phyloP scores from a whole-genome alignment of 371 early-diverging fungal genomes.

The Paramicrosporidium saccamoebae region DNA sequence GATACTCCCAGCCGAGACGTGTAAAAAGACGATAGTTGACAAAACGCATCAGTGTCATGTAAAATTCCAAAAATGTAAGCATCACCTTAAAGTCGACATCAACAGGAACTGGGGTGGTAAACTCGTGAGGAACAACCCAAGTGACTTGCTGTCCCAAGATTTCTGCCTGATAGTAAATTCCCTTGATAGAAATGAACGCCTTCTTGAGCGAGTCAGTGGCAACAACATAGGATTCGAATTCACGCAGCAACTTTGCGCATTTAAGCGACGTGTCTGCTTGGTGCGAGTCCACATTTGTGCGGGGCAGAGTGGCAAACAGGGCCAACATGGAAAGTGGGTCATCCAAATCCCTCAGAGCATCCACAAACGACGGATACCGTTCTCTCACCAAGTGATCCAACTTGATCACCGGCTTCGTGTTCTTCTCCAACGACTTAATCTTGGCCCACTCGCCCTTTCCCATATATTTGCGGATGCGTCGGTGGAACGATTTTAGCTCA shows the following conservation, averaged over 20 bases:
- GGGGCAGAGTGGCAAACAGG: slow-evolving; percentile 53
- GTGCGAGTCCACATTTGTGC: slow-evolving; percentile 10
- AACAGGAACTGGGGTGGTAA: slow-evolving; percentile 45
- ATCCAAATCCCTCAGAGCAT: slow-evolving; percentile 78
- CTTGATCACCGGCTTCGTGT: slow-evolving; percentile 34
- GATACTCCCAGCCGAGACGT: slow-evolving; percentile 49
- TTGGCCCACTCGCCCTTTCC: slow-evolving; percentile 34
- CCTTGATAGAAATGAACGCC: slow-evolving; percentile 83
- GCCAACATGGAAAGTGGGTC: slow-evolving; percentile 78
- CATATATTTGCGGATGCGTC: slow-evolving; percentile 46
- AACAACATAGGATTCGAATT: slow-evolving; percentile 71
- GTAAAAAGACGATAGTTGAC: slow-evolving; percentile 69
- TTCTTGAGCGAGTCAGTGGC: slow-evolving; percentile 35
- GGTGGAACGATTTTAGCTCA: slow-evolving; percentile 48
- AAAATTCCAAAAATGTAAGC: slow-evolving; percentile 80
- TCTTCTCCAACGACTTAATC: slow-evolving; percentile 28
- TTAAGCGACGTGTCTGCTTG: slow-evolving; percentile 18
- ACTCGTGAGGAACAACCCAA: slow-evolving; percentile 82
- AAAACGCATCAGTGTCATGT: slow-evolving; percentile 66
- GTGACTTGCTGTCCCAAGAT: slow-evolving; percentile 69
- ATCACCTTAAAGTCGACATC: slow-evolving; percentile 89
- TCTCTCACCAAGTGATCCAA: slow-evolving; percentile 78
- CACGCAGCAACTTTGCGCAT: slow-evolving; percentile 41
- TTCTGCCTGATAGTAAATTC: slow-evolving; percentile 88
- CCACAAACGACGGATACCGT: slow-evolving; percentile 73